phyloP scores from a whole-genome alignment of 257 asterid genomes.

The Eustoma russellianum region DNA sequence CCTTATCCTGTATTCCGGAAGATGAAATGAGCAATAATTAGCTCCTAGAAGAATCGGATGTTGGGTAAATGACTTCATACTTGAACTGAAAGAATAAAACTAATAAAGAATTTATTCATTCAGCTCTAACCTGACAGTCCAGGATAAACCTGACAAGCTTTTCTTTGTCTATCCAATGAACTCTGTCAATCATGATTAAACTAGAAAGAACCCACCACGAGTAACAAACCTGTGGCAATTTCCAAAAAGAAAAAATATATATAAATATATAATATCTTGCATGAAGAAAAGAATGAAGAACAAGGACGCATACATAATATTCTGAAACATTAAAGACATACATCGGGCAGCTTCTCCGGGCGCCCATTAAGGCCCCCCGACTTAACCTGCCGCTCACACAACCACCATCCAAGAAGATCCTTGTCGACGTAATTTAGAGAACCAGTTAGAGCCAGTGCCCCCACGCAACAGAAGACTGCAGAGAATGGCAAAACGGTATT shows the following conservation, averaged over 20 bases:
- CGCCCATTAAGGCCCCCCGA: conserved; percentile 96
- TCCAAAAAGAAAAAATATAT: conserved; percentile 4
- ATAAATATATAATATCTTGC: too few relatives aligned
- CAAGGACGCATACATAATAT: neutral
- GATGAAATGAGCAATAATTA: neutral
- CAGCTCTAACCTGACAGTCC: conserved; percentile 68
- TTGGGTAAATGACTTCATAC: neutral
- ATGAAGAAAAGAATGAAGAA: conserved; percentile 2
- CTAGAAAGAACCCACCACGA: conserved; percentile 99
- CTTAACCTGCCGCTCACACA: conserved; percentile 89
- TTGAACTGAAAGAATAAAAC: neutral
- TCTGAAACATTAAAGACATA: conserved; percentile 13
- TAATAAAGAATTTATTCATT: neutral
- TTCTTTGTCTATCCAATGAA: conserved; percentile 83
- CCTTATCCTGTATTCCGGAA: conserved; percentile 52
- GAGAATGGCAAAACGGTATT: neutral
- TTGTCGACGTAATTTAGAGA: conserved; percentile 81
- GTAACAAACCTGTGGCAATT: conserved; percentile 74
- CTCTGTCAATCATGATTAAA: conserved; percentile 84
- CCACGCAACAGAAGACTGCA: conserved; percentile 94
- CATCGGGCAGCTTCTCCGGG: conserved; percentile 99
- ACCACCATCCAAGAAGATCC: conserved; percentile 99
- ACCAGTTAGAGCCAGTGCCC: conserved; percentile 89
- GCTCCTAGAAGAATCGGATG: neutral
- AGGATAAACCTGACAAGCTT: conserved; percentile 71